Evolutionary conservation across 148 eudicot species (phyloP), one percentile per base, ranked within the genome.

Genomic region (Chenopodium album): DNA sequence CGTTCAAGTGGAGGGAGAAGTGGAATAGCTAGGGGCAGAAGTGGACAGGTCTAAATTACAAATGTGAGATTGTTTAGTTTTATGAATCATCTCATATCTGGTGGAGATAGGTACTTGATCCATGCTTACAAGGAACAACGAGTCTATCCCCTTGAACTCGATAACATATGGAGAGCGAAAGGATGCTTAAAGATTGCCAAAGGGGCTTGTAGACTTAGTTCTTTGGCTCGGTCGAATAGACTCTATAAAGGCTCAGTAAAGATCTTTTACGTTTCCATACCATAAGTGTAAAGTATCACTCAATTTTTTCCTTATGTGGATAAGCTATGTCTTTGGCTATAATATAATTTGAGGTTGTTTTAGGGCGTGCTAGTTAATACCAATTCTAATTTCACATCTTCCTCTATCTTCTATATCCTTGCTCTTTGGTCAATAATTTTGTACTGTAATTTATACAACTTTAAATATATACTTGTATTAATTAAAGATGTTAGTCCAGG

Each of bases 1-100:
- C 88, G 90, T 92, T 83, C 73, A 54, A 88, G 89, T 79, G 88
- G 81, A 76, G 86, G 83, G 23, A 84, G 81, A 76, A 84, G 86
- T 68, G 71, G 76, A 69, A 70, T 76, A 37, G 71, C 62, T 13
- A 69, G 76, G 69, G 84, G 79, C 68, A 76, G 76, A 26, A 82
- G 79, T 13, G 84, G 84, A 37, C 84, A 63, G 46, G 81, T 84
- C 14, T 84, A 69, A 84, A 17, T 23, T 26, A n/a, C 29, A 14
- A 41, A 29, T 28, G 7, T 37, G 56, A 47, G 16, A 63, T 76
- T 50, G n/a, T 52, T 17, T 52, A 50, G 69, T 34, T 66, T 76
- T 76, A 62, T 62, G 73, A 9, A 73, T 52, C 52, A 28, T 65
- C 62, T 31, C 31, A 41, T 78, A 23, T 71, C 76, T 50, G 23